phyloP scores from a whole-genome alignment of 1,139 yeast species.

The Arxiozyma bovina region DNA sequence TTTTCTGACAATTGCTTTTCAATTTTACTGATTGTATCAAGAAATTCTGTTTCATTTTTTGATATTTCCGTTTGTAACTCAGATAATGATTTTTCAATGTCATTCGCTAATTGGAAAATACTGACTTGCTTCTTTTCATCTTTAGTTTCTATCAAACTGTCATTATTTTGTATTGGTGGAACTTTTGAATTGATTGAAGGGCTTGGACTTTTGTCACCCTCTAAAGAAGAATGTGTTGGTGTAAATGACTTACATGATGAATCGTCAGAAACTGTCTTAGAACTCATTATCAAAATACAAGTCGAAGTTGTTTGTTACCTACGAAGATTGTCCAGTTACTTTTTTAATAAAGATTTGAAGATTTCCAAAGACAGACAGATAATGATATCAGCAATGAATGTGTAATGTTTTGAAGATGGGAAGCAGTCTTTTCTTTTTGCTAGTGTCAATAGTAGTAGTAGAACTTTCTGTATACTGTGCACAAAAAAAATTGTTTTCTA shows the following conservation, averaged over 20 bases:
- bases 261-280: neutral
- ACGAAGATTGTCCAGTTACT: neutral
- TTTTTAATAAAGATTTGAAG: too few species aligned
- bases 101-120: constrained; percentile 45
- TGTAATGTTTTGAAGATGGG: too few species aligned
- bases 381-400: too few species aligned
- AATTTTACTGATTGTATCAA: constrained; percentile 12
- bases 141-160: neutral
- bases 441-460: too few species aligned
- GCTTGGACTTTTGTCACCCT: neutral
- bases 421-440: too few species aligned
- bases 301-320: neutral
- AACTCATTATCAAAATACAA: neutral
- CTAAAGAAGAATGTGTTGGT: neutral
- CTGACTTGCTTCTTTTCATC: constrained; percentile 26
- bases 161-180: neutral
- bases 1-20: constrained; percentile 15
- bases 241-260: neutral
- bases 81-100: constrained; percentile 38
- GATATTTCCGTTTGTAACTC: constrained; percentile 31
- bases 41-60: constrained; percentile 23
- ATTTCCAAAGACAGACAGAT: neutral
- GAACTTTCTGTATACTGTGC: too few species aligned
- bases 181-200: neutral
- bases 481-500: too few species aligned